Evolutionary conservation across 2,329 filamentous ascomycete genomes (phyloP).

Genomic region (Sporothrix curviconia): DNA sequence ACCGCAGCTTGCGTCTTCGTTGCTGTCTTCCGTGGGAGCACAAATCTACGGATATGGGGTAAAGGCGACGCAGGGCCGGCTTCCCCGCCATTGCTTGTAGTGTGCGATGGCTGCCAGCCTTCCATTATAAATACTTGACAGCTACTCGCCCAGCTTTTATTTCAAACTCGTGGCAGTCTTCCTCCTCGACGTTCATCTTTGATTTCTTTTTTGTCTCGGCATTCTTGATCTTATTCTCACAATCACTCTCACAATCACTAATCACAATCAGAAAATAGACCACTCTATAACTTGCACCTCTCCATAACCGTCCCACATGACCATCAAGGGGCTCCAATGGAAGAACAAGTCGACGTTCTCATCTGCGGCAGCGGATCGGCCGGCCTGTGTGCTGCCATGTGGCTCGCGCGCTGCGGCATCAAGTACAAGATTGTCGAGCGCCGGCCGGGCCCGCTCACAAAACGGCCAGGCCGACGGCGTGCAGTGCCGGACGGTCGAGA

Average conservation of each 20-base stretch:
- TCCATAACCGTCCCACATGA: background rate
- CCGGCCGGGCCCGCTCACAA: conserved; percentile 45
- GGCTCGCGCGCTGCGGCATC: conserved; percentile 53
- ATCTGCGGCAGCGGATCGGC: conserved; percentile 58
- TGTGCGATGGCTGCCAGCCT: too few relatives aligned
- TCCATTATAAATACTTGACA: background rate
- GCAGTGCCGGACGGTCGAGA: conserved; percentile 53
- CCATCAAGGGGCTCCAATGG: background rate
- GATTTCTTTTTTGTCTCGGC: background rate
- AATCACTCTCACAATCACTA: too few relatives aligned
- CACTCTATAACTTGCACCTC: too few relatives aligned
- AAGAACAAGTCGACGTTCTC: conserved; percentile 40
- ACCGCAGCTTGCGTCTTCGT: too few relatives aligned
- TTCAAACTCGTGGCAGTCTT: too few relatives aligned
- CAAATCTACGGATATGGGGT: background rate
- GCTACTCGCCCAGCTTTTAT: background rate
- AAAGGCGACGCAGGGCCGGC: background rate
- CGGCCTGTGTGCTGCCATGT: conserved; percentile 54
- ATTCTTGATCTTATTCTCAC: too few relatives aligned
- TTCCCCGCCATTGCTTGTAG: background rate
- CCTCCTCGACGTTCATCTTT: background rate
- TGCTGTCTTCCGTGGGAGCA: background rate
- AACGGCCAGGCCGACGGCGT: conserved; percentile 59
- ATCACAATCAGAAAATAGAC: too few relatives aligned
- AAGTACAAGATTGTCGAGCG: conserved; percentile 52